A percentile compares a stretch with the other conserved stretches of the same genome.
These are phyloP conservation scores for Casuarina cunninghamiana DNA, from an alignment of 306 rosid species.

Conservation along the genomic window DNA sequence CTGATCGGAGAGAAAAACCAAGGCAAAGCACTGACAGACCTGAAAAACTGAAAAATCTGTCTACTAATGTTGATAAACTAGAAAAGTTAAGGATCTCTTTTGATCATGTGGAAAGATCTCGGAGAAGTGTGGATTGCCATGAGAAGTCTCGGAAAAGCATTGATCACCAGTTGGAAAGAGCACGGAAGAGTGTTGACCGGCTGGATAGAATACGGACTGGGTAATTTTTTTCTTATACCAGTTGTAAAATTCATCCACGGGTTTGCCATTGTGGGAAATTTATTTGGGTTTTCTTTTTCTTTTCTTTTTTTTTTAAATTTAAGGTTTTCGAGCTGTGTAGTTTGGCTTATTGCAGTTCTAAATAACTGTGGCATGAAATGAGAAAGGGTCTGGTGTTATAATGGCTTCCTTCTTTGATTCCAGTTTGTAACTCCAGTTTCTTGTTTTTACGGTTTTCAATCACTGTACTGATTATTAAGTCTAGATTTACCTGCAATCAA, in stretches of 20 bases:
- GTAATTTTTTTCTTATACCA: constrained; percentile 41
- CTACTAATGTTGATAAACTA: constrained; percentile 60
- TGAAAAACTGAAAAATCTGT: constrained; percentile 61
- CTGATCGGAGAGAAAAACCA: constrained; percentile 85
- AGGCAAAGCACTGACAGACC: constrained; percentile 82
- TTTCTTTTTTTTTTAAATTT: constrained; percentile 23
- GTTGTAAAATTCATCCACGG: constrained; percentile 45
- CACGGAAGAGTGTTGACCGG: constrained; percentile 80
- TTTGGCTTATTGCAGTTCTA: constrained; percentile 47
- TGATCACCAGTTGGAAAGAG: constrained; percentile 79
- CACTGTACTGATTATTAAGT: neutral
- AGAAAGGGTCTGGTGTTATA: constrained; percentile 46
- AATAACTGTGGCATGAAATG: constrained; percentile 41
- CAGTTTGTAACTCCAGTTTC: constrained; percentile 8
- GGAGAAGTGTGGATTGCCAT: constrained; percentile 85
- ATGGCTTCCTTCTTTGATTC: constrained; percentile 27
- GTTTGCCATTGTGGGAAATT: constrained; percentile 45
- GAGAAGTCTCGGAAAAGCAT: constrained; percentile 86
- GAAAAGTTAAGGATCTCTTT: constrained; percentile 69
- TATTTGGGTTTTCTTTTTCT: constrained; percentile 1
- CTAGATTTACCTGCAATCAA: neutral
- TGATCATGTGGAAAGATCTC: constrained; percentile 77
- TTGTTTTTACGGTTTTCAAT: neutral
- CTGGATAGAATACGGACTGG: constrained; percentile 80
- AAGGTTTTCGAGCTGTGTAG: constrained; percentile 53